A percentile compares a stretch with the other conserved stretches of the same genome.
Conservation (phyloP, 176 grass and related monocot genomes). For the Eragrostis curvula region DNA sequence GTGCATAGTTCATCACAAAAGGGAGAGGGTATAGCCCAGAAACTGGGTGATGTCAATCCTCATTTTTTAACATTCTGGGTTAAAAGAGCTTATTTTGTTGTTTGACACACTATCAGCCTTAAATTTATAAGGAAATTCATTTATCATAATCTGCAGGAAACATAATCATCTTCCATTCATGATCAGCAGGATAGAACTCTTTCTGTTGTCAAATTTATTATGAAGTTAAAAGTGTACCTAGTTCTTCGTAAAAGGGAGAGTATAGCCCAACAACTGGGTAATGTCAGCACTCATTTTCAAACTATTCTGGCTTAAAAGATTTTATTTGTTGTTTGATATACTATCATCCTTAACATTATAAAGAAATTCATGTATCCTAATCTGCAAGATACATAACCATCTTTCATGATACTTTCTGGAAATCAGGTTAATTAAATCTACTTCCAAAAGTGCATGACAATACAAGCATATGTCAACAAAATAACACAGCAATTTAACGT, state of each 20-base stretch:
- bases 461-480: not conserved
- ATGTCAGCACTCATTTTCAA: too few species aligned
- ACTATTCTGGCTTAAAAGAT: too few species aligned
- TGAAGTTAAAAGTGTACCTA: too few species aligned
- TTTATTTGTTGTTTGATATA: too few species aligned
- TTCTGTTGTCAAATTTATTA: too few species aligned
- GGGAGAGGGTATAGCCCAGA: not conserved
- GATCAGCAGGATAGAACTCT: too few species aligned
- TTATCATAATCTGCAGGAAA: not conserved
- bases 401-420: not conserved
- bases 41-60: not conserved
- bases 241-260: too few species aligned
- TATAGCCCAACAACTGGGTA: too few species aligned
- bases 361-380: too few species aligned
- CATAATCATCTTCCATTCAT: not conserved
- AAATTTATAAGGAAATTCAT: conserved; percentile 1
- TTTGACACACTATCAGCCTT: conserved; percentile 5
- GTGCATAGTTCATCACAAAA: not conserved
- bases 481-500: conserved; percentile 11
- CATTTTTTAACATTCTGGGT: not conserved
- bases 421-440: not conserved
- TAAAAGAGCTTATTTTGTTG: not conserved
- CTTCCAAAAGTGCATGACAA: not conserved
- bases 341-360: too few species aligned
- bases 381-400: too few species aligned